Evolutionary conservation across 495 filamentous ascomycete species (phyloP).

Genomic region (Hypoxylon crocopeplum): DNA sequence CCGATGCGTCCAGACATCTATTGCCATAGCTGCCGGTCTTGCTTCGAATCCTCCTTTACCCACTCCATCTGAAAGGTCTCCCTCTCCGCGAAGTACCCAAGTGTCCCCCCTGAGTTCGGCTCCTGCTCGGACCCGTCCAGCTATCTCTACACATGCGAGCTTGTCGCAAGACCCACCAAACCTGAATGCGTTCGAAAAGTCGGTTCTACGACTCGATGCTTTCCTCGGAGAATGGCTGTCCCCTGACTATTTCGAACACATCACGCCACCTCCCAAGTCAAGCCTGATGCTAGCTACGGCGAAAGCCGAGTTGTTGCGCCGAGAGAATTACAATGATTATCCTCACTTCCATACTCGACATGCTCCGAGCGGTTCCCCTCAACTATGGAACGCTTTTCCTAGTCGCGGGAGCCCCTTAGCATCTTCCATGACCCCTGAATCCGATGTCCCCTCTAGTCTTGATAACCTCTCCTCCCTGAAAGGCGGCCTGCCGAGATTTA

Average conservation of each 20-base stretch:
- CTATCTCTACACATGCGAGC: conserved; percentile 9
- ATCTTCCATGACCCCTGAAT: conserved; percentile 18
- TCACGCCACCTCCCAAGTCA: conserved; percentile 86
- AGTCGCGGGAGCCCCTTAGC: conserved; percentile 19
- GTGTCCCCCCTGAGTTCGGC: conserved; percentile 36
- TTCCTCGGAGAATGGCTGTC: conserved; percentile 96
- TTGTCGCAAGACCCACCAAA: background rate
- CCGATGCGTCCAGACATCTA: conserved; percentile 90
- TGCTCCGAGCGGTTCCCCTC: conserved; percentile 37
- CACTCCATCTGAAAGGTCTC: conserved; percentile 40
- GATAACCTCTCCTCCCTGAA: conserved; percentile 37
- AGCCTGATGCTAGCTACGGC: conserved; percentile 85
- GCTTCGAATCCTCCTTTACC: conserved; percentile 62
- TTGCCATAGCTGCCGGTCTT: conserved; percentile 88
- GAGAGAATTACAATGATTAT: conserved; percentile 66
- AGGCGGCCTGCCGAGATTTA: conserved; percentile 35
- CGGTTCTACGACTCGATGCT: conserved; percentile 80
- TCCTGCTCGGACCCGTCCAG: conserved; percentile 28
- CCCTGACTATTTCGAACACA: conserved; percentile 89
- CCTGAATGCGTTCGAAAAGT: conserved; percentile 49
- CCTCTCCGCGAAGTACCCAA: conserved; percentile 36
- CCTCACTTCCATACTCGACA: conserved; percentile 45
- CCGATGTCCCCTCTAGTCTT: conserved; percentile 17
- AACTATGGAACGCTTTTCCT: conserved; percentile 49
- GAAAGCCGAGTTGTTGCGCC: conserved; percentile 81